A percentile compares a stretch with the other conserved stretches of the same genome.
Conservation (phyloP, 108 stramenopile species). For the Cylindrotheca closterium region DNA sequence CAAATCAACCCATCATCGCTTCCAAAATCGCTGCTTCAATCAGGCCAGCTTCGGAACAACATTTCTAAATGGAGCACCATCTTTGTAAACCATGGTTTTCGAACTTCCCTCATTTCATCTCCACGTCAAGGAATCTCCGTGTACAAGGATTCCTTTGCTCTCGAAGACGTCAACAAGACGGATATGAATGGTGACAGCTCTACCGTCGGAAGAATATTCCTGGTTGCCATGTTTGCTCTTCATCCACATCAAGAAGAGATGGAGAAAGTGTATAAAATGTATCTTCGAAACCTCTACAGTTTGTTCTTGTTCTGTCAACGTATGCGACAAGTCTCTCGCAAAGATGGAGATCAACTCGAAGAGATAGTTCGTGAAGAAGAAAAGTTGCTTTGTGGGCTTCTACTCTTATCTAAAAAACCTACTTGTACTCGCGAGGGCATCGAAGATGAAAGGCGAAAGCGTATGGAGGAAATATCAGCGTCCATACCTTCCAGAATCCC, state of each 20-base stretch:
- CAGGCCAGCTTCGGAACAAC: constrained; percentile 5
- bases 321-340: constrained; percentile 14
- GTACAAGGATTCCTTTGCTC: constrained; percentile 44
- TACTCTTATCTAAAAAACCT: not conserved
- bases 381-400: not conserved
- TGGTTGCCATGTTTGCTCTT: constrained; percentile 45
- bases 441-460: not conserved
- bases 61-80: constrained; percentile 15
- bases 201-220: constrained; percentile 30
- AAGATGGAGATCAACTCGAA: not conserved
- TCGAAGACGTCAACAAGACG: not conserved
- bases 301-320: constrained; percentile 36
- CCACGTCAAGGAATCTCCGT: constrained; percentile 49
- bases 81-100: constrained; percentile 41
- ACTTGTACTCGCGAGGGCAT: not conserved
- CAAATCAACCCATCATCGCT: too few species aligned
- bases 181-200: constrained; percentile 13
- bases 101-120: constrained; percentile 47
- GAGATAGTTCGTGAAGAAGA: too few species aligned
- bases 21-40: not conserved
- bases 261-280: constrained; percentile 26
- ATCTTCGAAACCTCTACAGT: constrained; percentile 27
- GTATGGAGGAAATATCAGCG: not conserved
- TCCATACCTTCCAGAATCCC: constrained; percentile 6
- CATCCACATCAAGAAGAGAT: constrained; percentile 43